phyloP scores from a whole-genome alignment of 371 early-diverging fungal genomes.

The Mortierella sp. region DNA sequence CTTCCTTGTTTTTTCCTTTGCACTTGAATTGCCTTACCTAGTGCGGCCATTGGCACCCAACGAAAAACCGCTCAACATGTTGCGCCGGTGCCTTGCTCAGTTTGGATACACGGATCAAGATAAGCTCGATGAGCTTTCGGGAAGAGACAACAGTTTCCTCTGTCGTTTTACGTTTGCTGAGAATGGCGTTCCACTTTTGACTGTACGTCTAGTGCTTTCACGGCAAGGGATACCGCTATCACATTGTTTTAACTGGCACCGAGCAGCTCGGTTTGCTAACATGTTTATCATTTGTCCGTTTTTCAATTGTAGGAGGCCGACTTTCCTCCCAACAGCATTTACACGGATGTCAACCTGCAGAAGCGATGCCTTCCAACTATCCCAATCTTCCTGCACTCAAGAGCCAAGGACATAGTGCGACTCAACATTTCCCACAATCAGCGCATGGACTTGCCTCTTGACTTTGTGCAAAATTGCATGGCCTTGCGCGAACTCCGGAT shows the following conservation, averaged over 20 bases:
- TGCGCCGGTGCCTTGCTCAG: slow-evolving; percentile 77
- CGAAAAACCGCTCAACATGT: slow-evolving; percentile 80
- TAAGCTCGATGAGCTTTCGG: slow-evolving; percentile 80
- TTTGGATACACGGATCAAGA: slow-evolving; percentile 86
- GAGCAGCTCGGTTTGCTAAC: not conserved
- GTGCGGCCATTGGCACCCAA: slow-evolving; percentile 71
- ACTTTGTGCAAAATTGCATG: slow-evolving; percentile 80
- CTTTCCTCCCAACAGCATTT: slow-evolving; percentile 28
- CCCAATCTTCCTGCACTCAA: slow-evolving; percentile 77
- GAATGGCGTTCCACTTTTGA: slow-evolving; percentile 64
- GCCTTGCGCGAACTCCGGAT: slow-evolving; percentile 75
- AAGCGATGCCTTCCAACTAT: slow-evolving; percentile 76
- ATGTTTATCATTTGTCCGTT: not conserved
- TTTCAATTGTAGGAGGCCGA: slow-evolving; percentile 25
- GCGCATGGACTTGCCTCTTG: slow-evolving; percentile 76
- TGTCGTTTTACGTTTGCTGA: slow-evolving; percentile 84
- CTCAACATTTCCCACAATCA: slow-evolving; percentile 81
- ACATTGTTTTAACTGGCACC: not conserved
- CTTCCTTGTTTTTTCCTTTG: not conserved
- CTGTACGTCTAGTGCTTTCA: slow-evolving; percentile 28
- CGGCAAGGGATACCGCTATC: not conserved
- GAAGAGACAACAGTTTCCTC: slow-evolving; percentile 89
- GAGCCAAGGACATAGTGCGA: slow-evolving; percentile 71
- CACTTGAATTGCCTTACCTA: not conserved
- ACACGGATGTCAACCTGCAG: slow-evolving; percentile 72